Evolutionary conservation across 352 stramenopile genomes (phyloP), one percentile per base, ranked within the genome.

Genomic region (Phytophthora aleatoria): DNA sequence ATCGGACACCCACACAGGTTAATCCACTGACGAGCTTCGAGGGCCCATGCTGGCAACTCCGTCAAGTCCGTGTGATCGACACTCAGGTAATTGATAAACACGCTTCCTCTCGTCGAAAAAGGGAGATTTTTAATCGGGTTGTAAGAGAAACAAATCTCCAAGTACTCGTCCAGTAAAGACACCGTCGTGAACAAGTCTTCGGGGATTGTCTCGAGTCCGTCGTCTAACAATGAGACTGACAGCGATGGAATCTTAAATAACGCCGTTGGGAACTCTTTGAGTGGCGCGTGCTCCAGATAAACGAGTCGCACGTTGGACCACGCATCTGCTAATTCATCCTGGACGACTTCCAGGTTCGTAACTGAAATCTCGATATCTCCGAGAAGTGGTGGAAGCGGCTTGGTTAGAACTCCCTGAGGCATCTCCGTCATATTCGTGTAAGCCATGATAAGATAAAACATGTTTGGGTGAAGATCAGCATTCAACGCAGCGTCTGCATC

Each of bases 391-490:
- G 78, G 81, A 0, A 86, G 58, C 8, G 66, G 30, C 1, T 27
- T 11, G 8, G 67, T 57, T 3, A 86, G 47, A 1, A 83, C 20
- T 6, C 76, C 74, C 30, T 71, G 58, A 5, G 79, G 79, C 24
- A 85, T 57, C 9, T 56, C 43, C 0, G 67, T 82, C 74, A 90
- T 85, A 57, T 88, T 85, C 16, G 74, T 64, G 30, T 69, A 71
- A 3, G 71, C 67, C 28, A 88, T 76, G 26, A 78, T 61, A n/a
- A 84, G 69, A 27, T 77, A 77, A 0, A 68, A 58, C 42, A 86
- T 65, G 0, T 57, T 48, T 5, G 61, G 67, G 24, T 86, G 74
- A 16, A 69, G 54, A 0, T 52, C 26, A 7, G 57, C 61, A 6
- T 74, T 79, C 38, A 89, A 55, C 9, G 69, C 72, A 3, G 77